Percentiles rank a stretch among this genome's conserved stretches.
Evolutionary conservation across 805 yeast genomes (phyloP).

Genomic region (Yamadazyma takamatsuzukensis): DNA sequence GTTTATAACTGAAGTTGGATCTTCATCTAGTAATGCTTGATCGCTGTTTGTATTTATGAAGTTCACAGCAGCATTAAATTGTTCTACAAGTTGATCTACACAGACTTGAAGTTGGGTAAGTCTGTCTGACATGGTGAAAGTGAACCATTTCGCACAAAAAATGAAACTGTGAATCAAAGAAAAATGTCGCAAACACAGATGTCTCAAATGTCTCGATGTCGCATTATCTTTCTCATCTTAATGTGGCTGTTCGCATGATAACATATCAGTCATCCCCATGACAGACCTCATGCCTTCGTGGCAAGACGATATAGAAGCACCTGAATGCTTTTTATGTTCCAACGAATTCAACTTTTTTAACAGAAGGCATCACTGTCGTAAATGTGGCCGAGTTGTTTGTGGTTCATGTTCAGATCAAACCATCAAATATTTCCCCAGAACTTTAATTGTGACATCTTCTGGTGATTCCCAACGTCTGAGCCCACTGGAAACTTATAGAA

Average conservation of each 20-base stretch:
- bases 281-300: constrained; percentile 39
- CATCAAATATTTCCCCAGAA: constrained; percentile 54
- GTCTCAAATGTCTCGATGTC: too few species aligned
- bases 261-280: not conserved
- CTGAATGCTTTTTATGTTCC: constrained; percentile 54
- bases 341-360: constrained; percentile 53
- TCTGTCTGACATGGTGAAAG: constrained; percentile 68
- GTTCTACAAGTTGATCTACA: constrained; percentile 77
- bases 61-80: constrained; percentile 72
- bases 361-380: constrained; percentile 81
- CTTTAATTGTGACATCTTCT: constrained; percentile 56
- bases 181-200: too few species aligned
- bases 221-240: too few species aligned
- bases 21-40: constrained; percentile 46
- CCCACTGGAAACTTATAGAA: constrained; percentile 59
- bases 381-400: constrained; percentile 79
- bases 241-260: not conserved
- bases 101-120: constrained; percentile 87
- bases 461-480: constrained; percentile 44
- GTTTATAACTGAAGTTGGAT: constrained; percentile 65
- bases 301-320: constrained; percentile 64
- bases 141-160: too few species aligned
- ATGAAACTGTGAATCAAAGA: too few species aligned
- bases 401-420: constrained; percentile 56
- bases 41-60: constrained; percentile 50